Evolutionary conservation across 805 yeast species (phyloP).

Genomic region (Clavispora vitiphila): DNA sequence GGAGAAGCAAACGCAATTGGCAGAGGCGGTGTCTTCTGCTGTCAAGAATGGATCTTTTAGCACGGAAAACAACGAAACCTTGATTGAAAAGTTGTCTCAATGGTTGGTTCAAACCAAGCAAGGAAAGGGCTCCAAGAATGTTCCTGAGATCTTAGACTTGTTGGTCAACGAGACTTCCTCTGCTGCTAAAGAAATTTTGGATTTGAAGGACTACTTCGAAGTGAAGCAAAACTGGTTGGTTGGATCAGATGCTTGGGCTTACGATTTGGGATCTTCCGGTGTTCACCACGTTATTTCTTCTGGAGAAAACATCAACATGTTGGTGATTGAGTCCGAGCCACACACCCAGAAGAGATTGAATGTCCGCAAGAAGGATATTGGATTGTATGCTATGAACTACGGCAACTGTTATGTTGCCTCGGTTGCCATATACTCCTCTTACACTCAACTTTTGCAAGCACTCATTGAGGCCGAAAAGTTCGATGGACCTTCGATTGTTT

Average conservation of each 20-base stretch:
- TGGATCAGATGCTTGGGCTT: conserved; percentile 95
- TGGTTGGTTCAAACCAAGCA: conserved; percentile 60
- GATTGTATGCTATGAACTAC: conserved; percentile 90
- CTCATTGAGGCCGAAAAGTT: conserved; percentile 84
- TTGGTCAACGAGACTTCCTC: conserved; percentile 38
- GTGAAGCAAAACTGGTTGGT: conserved; percentile 69
- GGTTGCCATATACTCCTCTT: conserved; percentile 88
- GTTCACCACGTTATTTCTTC: conserved; percentile 79
- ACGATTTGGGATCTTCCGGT: conserved; percentile 88
- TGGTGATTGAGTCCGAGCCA: conserved; percentile 85
- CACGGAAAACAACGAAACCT: conserved; percentile 40
- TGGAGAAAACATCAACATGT: conserved; percentile 72
- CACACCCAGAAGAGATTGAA: conserved; percentile 36
- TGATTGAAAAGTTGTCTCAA: conserved; percentile 55
- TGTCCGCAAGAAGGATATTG: conserved; percentile 82
- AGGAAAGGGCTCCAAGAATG: conserved; percentile 24
- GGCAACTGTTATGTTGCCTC: conserved; percentile 90
- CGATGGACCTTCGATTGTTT: conserved; percentile 85
- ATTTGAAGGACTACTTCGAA: conserved; percentile 41
- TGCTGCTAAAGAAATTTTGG: conserved; percentile 42
- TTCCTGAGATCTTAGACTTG: conserved; percentile 30
- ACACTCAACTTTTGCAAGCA: conserved; percentile 88
- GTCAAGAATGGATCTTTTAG: conserved; percentile 41
- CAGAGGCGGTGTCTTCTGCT: conserved; percentile 41
- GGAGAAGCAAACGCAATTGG: conserved; percentile 45